Evolutionary conservation across 768 basidiomycete genomes (phyloP), one percentile per base, ranked within the genome.

Genomic region (Pleurotus ostreatus): DNA sequence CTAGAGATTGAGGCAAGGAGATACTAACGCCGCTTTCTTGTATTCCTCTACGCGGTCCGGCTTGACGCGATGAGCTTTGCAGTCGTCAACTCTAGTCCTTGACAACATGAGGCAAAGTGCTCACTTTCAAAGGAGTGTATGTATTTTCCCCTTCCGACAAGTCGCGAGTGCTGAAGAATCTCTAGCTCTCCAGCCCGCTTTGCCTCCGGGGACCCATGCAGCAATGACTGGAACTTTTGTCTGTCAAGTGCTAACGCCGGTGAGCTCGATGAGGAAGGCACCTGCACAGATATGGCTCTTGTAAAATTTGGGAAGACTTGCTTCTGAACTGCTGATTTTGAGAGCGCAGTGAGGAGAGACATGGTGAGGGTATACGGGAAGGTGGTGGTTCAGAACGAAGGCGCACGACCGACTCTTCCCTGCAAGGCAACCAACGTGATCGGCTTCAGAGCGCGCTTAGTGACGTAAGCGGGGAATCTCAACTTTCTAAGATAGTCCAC

Each of bases 141-240:
- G 67, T 94, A 95, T 78, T 98, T 98, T 46, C 94, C 93, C 57
- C 96, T 78, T 34, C 92, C 96, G 40, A 99, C 88, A 6, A 95
- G 72, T 63, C 85, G 81, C 2, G 92, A 94, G 68, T 98, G 94
- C 65, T 95, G 91, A 56, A 83, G 81, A 45, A 80, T 73, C 56
- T 88, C 86, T 38, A 83, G 71, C 49, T 91, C 89, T 40, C 93
- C 90, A 44, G 86, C 91, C 64, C 80, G 78, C 72, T 91, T 89
- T 45, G 95, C 95, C 65, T 94, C 86, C 46, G 86, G 85, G 26
- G 92, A 94, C n/a, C 97, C 97, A 70, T 98, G 94, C 57, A 99
- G 75, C 55, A 99, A 68, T 16, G 89, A 83, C 93, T 94, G 71
- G 52, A 64, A 59, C 59, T 62, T 54, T 55, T 60, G 47, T 63